Conservation (phyloP, 1,284 basidiomycete species). For the Ganoderma lucidum region DNA sequence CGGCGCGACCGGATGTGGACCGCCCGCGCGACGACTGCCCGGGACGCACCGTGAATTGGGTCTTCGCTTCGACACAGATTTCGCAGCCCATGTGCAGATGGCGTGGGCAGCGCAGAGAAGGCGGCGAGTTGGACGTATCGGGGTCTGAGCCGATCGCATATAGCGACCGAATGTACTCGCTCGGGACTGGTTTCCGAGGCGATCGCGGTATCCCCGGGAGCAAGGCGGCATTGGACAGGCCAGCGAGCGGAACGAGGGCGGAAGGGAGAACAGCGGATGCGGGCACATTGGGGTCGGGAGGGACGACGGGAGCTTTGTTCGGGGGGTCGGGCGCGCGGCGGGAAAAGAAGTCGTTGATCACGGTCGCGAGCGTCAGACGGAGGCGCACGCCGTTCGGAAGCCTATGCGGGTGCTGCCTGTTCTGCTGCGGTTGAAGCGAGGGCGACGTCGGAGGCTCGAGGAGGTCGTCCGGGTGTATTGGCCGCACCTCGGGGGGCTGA, state of each 20-base stretch:
- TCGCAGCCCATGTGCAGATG: slow-evolving; percentile 76
- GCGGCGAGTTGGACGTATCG: slow-evolving; percentile 66
- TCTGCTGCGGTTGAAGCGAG: slow-evolving; percentile 39
- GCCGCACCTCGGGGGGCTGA: slow-evolving; percentile 63
- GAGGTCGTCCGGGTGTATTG: slow-evolving; percentile 40
- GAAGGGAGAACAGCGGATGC: slow-evolving; percentile 47
- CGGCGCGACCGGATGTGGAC: slow-evolving; percentile 31
- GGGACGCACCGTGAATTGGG: slow-evolving; percentile 29
- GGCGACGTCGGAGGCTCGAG: slow-evolving; percentile 60
- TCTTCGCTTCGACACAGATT: slow-evolving; percentile 71
- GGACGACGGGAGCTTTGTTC: slow-evolving; percentile 21
- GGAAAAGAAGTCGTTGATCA: slow-evolving; percentile 82
- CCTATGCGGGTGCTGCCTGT: slow-evolving; percentile 57
- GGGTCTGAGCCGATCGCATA: slow-evolving; percentile 71
- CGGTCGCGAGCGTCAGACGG: slow-evolving; percentile 71
- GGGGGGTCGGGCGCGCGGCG: slow-evolving; percentile 61
- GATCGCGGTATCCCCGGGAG: slow-evolving; percentile 24
- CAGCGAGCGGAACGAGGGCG: slow-evolving; percentile 46
- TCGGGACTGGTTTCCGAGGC: slow-evolving; percentile 41
- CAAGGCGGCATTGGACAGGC: slow-evolving; percentile 43
- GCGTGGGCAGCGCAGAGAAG: slow-evolving; percentile 71
- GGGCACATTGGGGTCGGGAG: slow-evolving; percentile 25
- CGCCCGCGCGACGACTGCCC: slow-evolving; percentile 32
- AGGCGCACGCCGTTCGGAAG: slow-evolving; percentile 84
- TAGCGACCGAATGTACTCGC: slow-evolving; percentile 54